Conservation (phyloP, 495 filamentous ascomycete genomes). For the Penicillium maclennaniae region DNA sequence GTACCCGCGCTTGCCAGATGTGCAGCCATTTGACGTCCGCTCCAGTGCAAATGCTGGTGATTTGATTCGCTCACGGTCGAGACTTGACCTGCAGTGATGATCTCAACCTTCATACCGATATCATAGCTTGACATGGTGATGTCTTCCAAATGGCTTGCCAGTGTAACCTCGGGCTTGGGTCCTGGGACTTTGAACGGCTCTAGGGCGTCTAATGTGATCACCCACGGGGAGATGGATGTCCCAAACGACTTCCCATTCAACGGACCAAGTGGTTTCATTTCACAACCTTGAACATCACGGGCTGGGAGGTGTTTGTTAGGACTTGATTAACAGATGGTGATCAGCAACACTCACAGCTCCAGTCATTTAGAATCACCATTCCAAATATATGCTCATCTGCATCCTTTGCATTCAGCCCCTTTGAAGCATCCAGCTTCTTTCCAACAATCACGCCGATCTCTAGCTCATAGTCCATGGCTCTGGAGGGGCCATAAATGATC, state of each 20-base stretch:
- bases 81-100: constrained; percentile 53
- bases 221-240: constrained; percentile 77
- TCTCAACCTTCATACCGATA: constrained; percentile 62
- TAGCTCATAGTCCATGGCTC: constrained; percentile 74
- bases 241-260: constrained; percentile 74
- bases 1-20: constrained; percentile 79
- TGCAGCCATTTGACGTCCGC: constrained; percentile 81
- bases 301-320: constrained; percentile 15
- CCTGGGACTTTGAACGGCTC: constrained; percentile 52
- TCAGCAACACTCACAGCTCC: constrained; percentile 63
- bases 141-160: constrained; percentile 64
- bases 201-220: constrained; percentile 74
- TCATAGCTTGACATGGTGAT: constrained; percentile 56
- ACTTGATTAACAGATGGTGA: background rate
- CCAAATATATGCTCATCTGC: constrained; percentile 78
- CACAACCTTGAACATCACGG: constrained; percentile 34
- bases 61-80: constrained; percentile 59
- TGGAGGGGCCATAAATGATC: constrained; percentile 50
- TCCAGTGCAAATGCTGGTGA: constrained; percentile 68
- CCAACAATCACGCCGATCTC: constrained; percentile 77
- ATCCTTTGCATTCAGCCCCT: constrained; percentile 31
- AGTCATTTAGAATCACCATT: constrained; percentile 82
- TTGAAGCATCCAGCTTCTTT: constrained; percentile 19
- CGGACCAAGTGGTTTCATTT: constrained; percentile 37
- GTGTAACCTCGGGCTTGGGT: constrained; percentile 50